phyloP scores from a whole-genome alignment of 352 stramenopile species.

The Phytophthora europaea region DNA sequence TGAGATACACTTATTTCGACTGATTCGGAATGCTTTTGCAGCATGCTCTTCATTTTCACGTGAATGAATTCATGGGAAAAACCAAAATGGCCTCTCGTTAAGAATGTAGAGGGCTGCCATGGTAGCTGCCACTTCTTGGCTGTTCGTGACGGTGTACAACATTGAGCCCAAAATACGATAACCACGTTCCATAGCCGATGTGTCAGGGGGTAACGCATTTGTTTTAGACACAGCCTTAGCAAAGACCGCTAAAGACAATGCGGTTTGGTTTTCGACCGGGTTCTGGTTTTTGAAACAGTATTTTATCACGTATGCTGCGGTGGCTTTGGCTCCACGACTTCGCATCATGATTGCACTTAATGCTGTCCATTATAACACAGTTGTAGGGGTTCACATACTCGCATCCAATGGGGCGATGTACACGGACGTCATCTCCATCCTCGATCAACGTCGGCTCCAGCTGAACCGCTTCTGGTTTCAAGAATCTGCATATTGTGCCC shows the following conservation, averaged over 20 bases:
- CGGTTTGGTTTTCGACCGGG: neutral
- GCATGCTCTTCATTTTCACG: neutral
- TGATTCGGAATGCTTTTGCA: neutral
- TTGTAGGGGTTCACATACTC: neutral
- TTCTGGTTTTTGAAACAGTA: neutral
- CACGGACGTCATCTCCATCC: neutral
- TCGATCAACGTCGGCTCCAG: neutral
- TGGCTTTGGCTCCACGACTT: neutral
- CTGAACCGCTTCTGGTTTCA: neutral
- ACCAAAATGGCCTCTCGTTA: neutral
- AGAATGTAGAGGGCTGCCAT: neutral
- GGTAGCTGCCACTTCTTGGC: neutral
- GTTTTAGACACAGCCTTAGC: neutral
- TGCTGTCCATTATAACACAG: neutral
- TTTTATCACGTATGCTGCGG: neutral
- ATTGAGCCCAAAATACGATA: neutral
- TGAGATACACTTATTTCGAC: neutral
- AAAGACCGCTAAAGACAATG: neutral
- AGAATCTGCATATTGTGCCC: neutral
- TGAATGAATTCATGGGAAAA: neutral
- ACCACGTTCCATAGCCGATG: neutral
- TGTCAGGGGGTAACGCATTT: neutral
- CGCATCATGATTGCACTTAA: neutral
- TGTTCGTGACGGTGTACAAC: neutral
- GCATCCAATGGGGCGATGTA: neutral